Conservation (phyloP, 2,329 filamentous ascomycete genomes). For the Coniochaeta prunicola region DNA sequence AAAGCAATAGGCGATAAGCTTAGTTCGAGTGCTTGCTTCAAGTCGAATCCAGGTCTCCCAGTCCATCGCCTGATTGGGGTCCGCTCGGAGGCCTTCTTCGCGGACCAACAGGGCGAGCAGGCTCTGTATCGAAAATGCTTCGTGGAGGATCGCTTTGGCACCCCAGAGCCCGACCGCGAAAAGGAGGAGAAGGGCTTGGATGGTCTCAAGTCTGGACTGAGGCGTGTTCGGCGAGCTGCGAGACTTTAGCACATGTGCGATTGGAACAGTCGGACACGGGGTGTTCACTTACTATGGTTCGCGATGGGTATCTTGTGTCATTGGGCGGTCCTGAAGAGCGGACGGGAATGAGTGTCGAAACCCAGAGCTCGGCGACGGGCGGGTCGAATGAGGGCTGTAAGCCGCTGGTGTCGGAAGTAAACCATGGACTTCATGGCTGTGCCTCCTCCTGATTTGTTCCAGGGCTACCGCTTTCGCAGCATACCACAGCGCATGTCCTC, state of each 20-base stretch:
- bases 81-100: slow-evolving; percentile 46
- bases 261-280: not conserved
- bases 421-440: slow-evolving; percentile 50
- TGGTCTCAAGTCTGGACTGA: slow-evolving; percentile 54
- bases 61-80: slow-evolving; percentile 37
- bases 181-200: slow-evolving; percentile 51
- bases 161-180: slow-evolving; percentile 56
- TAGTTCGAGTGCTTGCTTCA: slow-evolving; percentile 50
- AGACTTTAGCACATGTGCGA: not conserved
- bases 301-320: slow-evolving; percentile 50
- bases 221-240: slow-evolving; percentile 50
- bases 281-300: slow-evolving; percentile 46
- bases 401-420: slow-evolving; percentile 49
- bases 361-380: slow-evolving; percentile 49
- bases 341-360: slow-evolving; percentile 53
- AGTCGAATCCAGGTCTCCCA: slow-evolving; percentile 56
- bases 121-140: slow-evolving; percentile 53
- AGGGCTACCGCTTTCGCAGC: slow-evolving; percentile 50
- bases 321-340: slow-evolving; percentile 47
- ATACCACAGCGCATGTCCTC: slow-evolving; percentile 55
- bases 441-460: slow-evolving; percentile 50
- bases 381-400: slow-evolving; percentile 53
- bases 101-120: slow-evolving; percentile 49
- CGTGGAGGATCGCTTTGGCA: slow-evolving; percentile 51
- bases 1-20: slow-evolving; percentile 54